Evolutionary conservation across 164 flowering plant genomes (phyloP).

Genomic region (Platanus orientalis): DNA sequence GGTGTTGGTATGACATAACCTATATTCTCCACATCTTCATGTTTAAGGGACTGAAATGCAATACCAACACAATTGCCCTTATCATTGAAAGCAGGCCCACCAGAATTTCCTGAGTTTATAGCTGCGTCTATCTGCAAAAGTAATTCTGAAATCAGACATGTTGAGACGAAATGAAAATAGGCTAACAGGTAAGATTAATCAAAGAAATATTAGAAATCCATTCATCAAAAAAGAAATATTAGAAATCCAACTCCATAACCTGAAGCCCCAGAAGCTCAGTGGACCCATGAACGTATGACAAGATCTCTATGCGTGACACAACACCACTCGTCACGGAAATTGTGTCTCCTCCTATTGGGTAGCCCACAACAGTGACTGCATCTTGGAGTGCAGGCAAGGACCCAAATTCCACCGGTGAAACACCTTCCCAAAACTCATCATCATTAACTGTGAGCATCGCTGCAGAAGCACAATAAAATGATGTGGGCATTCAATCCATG

Average conservation of each 20-base stretch:
- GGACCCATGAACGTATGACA: slow-evolving; percentile 95
- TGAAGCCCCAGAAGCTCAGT: slow-evolving; percentile 96
- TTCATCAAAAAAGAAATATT: not conserved
- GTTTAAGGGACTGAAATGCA: slow-evolving; percentile 98
- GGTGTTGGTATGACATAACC: slow-evolving; percentile 99
- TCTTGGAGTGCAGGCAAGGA: slow-evolving; percentile 90
- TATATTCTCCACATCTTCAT: slow-evolving; percentile 93
- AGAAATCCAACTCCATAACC: slow-evolving; percentile 32
- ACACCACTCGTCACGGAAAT: slow-evolving; percentile 99
- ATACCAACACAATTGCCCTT: slow-evolving; percentile 95
- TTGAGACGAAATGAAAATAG: not conserved
- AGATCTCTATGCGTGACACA: slow-evolving; percentile 95
- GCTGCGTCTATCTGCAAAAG: slow-evolving; percentile 93
- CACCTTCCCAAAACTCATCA: slow-evolving; percentile 96
- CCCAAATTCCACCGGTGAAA: slow-evolving; percentile 86
- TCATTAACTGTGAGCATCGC: slow-evolving; percentile 90
- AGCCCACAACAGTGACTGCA: slow-evolving; percentile 98
- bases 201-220: not conserved
- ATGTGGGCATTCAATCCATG: too few species aligned
- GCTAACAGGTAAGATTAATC: too few species aligned
- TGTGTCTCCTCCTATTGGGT: slow-evolving; percentile 98
- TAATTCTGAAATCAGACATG: slow-evolving; percentile 6
- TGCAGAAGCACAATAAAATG: slow-evolving; percentile 26
- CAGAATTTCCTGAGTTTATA: slow-evolving; percentile 98
- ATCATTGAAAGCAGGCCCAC: slow-evolving; percentile 97